These are phyloP conservation scores for Linum tenue DNA, from an alignment of 345 rosid species.

Conservation along the genomic window DNA sequence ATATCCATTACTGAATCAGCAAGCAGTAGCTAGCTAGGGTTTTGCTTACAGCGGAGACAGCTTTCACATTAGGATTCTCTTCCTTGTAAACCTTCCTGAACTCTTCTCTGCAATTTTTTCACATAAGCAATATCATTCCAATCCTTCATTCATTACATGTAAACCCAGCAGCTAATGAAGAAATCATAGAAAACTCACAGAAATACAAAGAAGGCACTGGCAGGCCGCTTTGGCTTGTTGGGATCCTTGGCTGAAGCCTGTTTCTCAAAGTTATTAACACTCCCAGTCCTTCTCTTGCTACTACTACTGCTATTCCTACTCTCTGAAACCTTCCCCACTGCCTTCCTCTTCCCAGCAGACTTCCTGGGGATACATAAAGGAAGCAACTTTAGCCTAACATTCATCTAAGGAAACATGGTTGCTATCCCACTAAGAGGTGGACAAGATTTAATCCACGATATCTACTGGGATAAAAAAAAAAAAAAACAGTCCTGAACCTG, in stretches of 20 bases:
- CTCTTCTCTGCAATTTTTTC: neutral
- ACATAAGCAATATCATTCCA: neutral
- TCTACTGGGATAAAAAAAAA: no score
- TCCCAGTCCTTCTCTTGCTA: neutral
- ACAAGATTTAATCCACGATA: no score
- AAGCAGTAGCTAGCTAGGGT: no score
- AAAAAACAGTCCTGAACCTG: no score
- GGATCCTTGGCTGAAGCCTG: neutral
- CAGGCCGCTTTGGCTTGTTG: constrained; percentile 3
- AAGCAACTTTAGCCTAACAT: neutral
- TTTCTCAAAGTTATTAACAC: neutral
- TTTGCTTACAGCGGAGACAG: neutral
- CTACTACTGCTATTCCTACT: neutral
- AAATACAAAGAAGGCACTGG: neutral
- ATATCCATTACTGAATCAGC: no score
- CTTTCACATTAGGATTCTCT: neutral
- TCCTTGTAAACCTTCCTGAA: neutral
- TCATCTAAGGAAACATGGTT: no score
- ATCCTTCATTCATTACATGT: neutral
- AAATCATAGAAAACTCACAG: neutral
- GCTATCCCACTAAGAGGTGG: no score
- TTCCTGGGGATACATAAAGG: neutral
- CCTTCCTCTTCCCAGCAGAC: neutral
- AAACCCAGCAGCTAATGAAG: neutral
- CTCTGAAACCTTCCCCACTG: neutral